Base-by-base conservation (phyloP, 805 yeast species). In the Yarrowia porcina region DNA sequence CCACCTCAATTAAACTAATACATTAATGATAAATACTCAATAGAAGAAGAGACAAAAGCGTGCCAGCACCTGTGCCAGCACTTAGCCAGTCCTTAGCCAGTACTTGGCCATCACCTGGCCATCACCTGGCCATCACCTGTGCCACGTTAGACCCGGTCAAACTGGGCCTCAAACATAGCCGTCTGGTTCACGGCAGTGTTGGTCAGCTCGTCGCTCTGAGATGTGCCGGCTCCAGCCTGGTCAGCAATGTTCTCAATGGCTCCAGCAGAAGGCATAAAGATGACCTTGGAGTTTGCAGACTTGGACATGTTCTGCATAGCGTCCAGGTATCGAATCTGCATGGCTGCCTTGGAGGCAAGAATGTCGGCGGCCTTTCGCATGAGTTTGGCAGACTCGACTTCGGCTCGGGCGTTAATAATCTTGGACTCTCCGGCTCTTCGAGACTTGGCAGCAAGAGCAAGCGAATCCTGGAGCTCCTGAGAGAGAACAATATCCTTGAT, bases 291-390 rank as follows among this genome's bases (percentile, higher is more conserved):
- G 64, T 82, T 80, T 1, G 89, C 76, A 59, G 79, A 70, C 66
- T 76, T 82, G 35, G 89, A 87, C 90, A 86, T 86, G 65, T 77
- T 78, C 74, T 85, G 89, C 84, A 86, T 83, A n/a, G 90, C 90
- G 69, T 86, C 91, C 73, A 86, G 79, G 70, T 86, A 86, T 73
- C 91, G 77, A 72, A 86, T 86, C 76, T 86, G 90, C 88, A 86
- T 85, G 28, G 90, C 91, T 13, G 90, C 83, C 67, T 85, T 85
- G 39, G 88, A 83, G 49, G 88, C 87, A 69, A 86, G 80, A 64
- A 86, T 85, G 73, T 86, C 90, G 61, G 90, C 89, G 28, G 90
- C 90, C 73, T 85, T 84, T 76, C 91, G 81, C 90, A 86, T 86
- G 67, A 85, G 79, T 72, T 85, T 85, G 60, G 90, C 89, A 70